Base-by-base conservation (phyloP, 1,284 basidiomycete species). In the Trichosporon coremiiforme region DNA sequence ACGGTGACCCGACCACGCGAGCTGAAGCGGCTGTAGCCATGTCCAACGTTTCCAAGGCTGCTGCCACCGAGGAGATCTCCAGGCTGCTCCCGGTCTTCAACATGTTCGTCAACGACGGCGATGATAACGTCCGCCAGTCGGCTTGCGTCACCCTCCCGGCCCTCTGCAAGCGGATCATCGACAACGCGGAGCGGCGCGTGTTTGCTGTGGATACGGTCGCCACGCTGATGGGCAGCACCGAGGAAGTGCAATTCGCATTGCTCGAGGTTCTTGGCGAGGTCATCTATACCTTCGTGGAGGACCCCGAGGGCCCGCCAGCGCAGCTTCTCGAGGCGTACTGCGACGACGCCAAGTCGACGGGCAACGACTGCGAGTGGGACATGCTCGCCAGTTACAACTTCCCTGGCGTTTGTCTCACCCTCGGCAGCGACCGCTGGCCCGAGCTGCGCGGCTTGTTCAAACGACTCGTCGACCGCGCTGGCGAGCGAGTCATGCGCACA, bases 381-480 rank as follows among this genome's bases (percentile, higher is more conserved):
- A 85, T 95, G 17, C 90, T 97, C 35, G 92, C 93, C 75, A 94
- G 94, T 8, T 98, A 95, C 86, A 98, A 98, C 82, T 91, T 93
- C 77, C 96, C 95, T 20, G 95, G 95, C 12, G 93, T 98, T 1
- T 89, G 90, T 12, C 86, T 95, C 8, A 94, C 95, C 0, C 85
- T 98, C 17, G 95, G 95, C 5, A 83, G 85, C 5, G 81, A 83
- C 2, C 87, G 91, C 60, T 99, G 95, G 95, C 77, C 81, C n/a
- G 87, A 90, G 71, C 84, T 99, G 13, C 89, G 90, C 33, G 86
- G 86, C 6, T 84, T 89, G 55, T 95, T 97, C 83, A 79, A 87
- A 25, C 85, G 87, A 8, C 86, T 98, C 63, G 76, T 78, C 50
- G 57, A 69, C 4, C 75, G 78, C 0, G 87, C 89, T 1, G 84